Conservation (phyloP, 371 early-diverging fungal species). For the Rhizopus arrhizus region DNA sequence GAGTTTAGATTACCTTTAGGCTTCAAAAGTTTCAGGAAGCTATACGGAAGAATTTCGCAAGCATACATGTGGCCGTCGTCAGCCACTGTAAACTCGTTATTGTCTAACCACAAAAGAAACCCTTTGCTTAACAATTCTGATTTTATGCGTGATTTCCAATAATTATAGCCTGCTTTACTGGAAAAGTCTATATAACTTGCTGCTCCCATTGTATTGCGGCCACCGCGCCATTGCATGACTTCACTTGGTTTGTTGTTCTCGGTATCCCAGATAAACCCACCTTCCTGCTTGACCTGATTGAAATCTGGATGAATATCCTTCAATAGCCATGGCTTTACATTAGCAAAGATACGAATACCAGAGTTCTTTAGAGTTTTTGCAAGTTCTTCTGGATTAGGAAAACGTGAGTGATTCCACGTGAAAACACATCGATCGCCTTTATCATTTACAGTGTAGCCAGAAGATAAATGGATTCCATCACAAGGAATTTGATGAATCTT, state of each 20-base stretch:
- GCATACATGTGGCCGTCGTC: conserved; percentile 48
- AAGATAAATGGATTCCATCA: conserved; percentile 63
- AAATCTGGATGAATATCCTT: conserved; percentile 56
- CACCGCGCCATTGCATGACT: conserved; percentile 60
- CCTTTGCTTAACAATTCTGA: conserved; percentile 52
- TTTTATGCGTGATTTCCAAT: conserved; percentile 56
- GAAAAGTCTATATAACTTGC: conserved; percentile 65
- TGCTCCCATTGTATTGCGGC: conserved; percentile 46
- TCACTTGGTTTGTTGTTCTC: conserved; percentile 30
- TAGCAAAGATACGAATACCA: conserved; percentile 61
- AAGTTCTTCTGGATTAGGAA: conserved; percentile 54
- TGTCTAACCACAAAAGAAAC: conserved; percentile 65
- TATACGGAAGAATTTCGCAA: conserved; percentile 27
- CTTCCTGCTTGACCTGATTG: conserved; percentile 18
- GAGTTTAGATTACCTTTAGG: not conserved
- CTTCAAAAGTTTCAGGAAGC: not conserved
- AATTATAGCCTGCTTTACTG: conserved; percentile 48
- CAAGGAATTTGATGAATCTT: conserved; percentile 56
- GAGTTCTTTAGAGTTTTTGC: conserved; percentile 29
- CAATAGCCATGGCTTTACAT: conserved; percentile 69
- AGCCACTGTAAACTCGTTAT: conserved; percentile 60
- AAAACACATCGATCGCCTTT: conserved; percentile 62
- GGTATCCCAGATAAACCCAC: conserved; percentile 54
- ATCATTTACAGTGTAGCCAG: conserved; percentile 58
- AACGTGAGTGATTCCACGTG: conserved; percentile 59